phyloP scores from a whole-genome alignment of 106 monocot species.

The Iris macrosiphon region DNA sequence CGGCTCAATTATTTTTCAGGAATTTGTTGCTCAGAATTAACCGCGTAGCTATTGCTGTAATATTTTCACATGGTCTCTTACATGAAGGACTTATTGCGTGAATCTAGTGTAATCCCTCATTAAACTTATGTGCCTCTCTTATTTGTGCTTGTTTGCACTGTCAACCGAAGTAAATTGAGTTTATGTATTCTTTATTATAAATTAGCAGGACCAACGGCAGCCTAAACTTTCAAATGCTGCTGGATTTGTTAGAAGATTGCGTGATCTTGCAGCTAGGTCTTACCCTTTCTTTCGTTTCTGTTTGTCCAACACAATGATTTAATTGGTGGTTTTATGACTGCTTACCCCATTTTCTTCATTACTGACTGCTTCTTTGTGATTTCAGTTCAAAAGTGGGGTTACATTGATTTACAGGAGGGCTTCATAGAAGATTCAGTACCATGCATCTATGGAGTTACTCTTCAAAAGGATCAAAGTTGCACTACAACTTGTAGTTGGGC shows the following conservation, averaged over 20 bases:
- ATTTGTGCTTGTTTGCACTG: too few species aligned
- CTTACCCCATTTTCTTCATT: not conserved
- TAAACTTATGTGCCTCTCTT: too few species aligned
- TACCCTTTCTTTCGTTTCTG: conserved; percentile 4
- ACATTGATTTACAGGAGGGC: conserved; percentile 55
- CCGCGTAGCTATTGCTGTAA: too few species aligned
- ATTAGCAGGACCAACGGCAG: conserved; percentile 11
- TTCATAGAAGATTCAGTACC: conserved; percentile 15
- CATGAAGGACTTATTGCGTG: too few species aligned
- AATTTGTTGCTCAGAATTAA: too few species aligned
- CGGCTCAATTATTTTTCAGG: too few species aligned
- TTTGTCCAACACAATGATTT: too few species aligned
- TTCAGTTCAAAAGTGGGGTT: conserved; percentile 81
- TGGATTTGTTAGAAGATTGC: conserved; percentile 71
- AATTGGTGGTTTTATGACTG: not conserved
- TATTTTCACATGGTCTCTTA: too few species aligned
- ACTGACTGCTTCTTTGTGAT: not conserved
- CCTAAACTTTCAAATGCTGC: conserved; percentile 69
- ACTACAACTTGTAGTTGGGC: conserved; percentile 64
- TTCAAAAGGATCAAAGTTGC: conserved; percentile 63
- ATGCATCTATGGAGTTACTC: conserved; percentile 76
- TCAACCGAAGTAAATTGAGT: not conserved
- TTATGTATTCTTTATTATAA: not conserved
- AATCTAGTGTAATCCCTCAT: too few species aligned
- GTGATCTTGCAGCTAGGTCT: conserved; percentile 59